Percentiles rank a stretch among this genome's conserved stretches.
phyloP scores from a whole-genome alignment of 1,284 basidiomycete species.

The Coniferiporia sulphurascens region DNA sequence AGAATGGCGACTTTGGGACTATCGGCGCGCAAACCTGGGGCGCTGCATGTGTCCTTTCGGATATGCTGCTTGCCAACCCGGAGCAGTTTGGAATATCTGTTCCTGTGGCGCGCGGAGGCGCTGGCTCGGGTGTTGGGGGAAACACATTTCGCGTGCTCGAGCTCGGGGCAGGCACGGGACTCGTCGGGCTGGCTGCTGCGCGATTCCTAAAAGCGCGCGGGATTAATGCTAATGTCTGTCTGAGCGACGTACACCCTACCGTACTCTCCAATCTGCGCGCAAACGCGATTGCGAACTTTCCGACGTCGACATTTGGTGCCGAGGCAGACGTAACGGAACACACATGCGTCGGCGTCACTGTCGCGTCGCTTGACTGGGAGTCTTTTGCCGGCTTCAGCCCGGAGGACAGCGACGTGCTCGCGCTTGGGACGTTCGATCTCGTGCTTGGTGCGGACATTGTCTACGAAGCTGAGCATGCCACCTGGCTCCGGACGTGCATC shows the following conservation, averaged over 20 bases:
- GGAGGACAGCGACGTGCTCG: conserved; percentile 20
- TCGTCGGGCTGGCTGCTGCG: conserved; percentile 68
- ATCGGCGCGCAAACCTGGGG: conserved; percentile 94
- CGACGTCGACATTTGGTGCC: conserved; percentile 16
- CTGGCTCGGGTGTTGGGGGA: background rate
- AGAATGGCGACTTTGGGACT: conserved; percentile 67
- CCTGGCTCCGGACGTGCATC: conserved; percentile 62
- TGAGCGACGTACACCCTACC: conserved; percentile 76
- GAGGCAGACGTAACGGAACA: too few relatives aligned
- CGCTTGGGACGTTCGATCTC: conserved; percentile 53
- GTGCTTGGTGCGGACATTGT: conserved; percentile 73
- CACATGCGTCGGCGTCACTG: conserved; percentile 27
- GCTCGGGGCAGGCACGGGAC: conserved; percentile 84
- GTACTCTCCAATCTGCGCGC: conserved; percentile 69
- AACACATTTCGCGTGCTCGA: conserved; percentile 60
- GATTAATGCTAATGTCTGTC: conserved; percentile 45
- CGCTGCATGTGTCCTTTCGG: conserved; percentile 75
- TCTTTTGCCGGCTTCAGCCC: conserved; percentile 32
- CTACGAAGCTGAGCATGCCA: conserved; percentile 65
- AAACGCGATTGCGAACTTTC: conserved; percentile 65
- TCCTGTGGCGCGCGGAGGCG: background rate
- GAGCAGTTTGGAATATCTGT: conserved; percentile 42
- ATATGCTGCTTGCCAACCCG: conserved; percentile 66
- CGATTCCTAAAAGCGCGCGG: conserved; percentile 39
- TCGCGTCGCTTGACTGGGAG: conserved; percentile 64